Percentiles rank a stretch among this genome's conserved stretches.
Conservation (phyloP, 2,329 filamentous ascomycete genomes). For the Beauveria brongniartii region DNA sequence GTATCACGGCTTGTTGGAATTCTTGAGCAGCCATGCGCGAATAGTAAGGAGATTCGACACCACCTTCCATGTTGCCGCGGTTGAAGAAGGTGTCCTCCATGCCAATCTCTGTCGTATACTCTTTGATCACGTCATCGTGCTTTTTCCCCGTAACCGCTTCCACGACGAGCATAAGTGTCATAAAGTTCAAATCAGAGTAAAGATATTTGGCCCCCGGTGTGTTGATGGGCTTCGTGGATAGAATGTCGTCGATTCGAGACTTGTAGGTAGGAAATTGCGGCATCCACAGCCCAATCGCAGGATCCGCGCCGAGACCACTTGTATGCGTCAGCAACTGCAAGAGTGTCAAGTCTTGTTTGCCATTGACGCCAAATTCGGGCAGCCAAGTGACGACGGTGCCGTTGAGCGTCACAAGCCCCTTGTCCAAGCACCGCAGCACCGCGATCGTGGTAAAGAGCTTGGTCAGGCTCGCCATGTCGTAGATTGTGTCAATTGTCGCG, state of each 20-base stretch:
- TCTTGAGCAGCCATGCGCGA: slow-evolving; percentile 22
- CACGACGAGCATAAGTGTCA: slow-evolving; percentile 23
- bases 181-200: slow-evolving; percentile 29
- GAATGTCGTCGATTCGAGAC: slow-evolving; percentile 19
- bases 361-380: slow-evolving; percentile 23
- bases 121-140: slow-evolving; percentile 20
- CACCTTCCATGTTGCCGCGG: slow-evolving; percentile 24
- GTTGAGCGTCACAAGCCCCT: slow-evolving; percentile 18
- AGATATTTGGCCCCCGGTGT: slow-evolving; percentile 21
- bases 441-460: slow-evolving; percentile 30
- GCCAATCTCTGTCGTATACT: slow-evolving; percentile 19
- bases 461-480: slow-evolving; percentile 30
- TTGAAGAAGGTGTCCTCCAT: slow-evolving; percentile 27
- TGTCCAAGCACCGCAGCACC: slow-evolving; percentile 23
- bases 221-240: slow-evolving; percentile 19
- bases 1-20: slow-evolving; percentile 24
- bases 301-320: slow-evolving; percentile 24
- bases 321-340: slow-evolving; percentile 26
- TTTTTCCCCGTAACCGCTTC: slow-evolving; percentile 20
- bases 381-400: slow-evolving; percentile 24
- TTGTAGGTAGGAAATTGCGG: slow-evolving; percentile 17
- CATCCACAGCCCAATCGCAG: slow-evolving; percentile 19
- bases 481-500: slow-evolving; percentile 26
- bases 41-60: slow-evolving; percentile 17
- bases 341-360: slow-evolving; percentile 26